These are phyloP conservation scores for Echeveria elegans DNA, from an alignment of 164 flowering plant species.

Conservation along the genomic window DNA sequence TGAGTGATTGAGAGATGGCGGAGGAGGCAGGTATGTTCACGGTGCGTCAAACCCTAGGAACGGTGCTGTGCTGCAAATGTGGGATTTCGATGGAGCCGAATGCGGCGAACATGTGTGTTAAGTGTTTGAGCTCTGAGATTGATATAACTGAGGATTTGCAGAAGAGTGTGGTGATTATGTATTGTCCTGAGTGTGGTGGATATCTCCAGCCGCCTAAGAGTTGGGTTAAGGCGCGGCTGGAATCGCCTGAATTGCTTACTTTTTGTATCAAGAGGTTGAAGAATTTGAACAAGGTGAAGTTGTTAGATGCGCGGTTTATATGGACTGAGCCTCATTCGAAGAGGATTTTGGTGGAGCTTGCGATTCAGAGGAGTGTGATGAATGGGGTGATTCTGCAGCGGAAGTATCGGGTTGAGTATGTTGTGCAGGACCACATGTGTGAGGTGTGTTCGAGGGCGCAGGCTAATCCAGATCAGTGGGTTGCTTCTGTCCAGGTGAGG, in stretches of 20 bases:
- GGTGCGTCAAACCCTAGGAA: not conserved
- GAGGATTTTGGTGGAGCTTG: no score
- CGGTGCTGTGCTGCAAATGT: not conserved
- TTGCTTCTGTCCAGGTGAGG: constrained; percentile 14
- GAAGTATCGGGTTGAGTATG: not conserved
- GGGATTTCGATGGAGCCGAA: not conserved
- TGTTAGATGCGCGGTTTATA: not conserved
- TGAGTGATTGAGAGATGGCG: not conserved
- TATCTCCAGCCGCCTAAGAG: not conserved
- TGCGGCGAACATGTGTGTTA: not conserved
- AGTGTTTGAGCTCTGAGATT: not conserved
- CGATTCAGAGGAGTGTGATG: no score
- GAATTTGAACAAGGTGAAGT: not conserved
- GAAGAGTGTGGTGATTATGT: not conserved
- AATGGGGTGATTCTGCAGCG: not conserved
- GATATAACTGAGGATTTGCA: not conserved
- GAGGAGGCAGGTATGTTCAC: not conserved
- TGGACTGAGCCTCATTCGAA: no score
- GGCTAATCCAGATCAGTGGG: constrained; percentile 7
- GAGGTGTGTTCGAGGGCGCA: not conserved
- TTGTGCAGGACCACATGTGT: no score
- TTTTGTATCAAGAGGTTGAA: not conserved
- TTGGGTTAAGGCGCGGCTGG: not conserved
- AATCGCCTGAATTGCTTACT: not conserved
- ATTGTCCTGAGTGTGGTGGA: not conserved